A percentile compares a stretch with the other conserved stretches of the same genome.
Evolutionary conservation across 1,284 basidiomycete genomes (phyloP).

Genomic region (Cutaneotrichosporon cavernicola): DNA sequence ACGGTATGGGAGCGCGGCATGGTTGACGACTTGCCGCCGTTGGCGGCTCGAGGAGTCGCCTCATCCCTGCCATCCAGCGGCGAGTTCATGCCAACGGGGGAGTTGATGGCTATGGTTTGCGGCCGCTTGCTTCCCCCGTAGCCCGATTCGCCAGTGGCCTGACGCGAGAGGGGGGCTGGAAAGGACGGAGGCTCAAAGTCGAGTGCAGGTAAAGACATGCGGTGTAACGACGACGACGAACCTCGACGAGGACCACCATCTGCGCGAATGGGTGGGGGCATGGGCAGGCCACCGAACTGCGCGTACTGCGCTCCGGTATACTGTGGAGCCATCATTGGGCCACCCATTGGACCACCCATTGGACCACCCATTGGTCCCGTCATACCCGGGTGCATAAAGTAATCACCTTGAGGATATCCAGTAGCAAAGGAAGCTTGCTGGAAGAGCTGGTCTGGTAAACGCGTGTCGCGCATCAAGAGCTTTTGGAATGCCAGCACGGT

Average conservation of each 20-base stretch:
- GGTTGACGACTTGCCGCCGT: background rate
- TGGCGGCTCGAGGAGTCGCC: slow-evolving; percentile 1
- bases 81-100: slow-evolving; percentile 13
- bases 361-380: slow-evolving; percentile 1
- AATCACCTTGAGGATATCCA: slow-evolving; percentile 10
- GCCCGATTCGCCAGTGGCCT: slow-evolving; percentile 21
- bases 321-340: background rate
- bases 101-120: slow-evolving; percentile 11
- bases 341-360: slow-evolving; percentile 10
- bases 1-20: slow-evolving; percentile 44
- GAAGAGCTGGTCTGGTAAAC: slow-evolving; percentile 44
- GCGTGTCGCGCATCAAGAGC: slow-evolving; percentile 49
- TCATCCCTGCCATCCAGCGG: slow-evolving; percentile 2
- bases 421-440: slow-evolving; percentile 21
- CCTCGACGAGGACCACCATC: slow-evolving; percentile 13
- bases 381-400: slow-evolving; percentile 12
- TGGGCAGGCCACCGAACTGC: slow-evolving; percentile 22
- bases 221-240: slow-evolving; percentile 22
- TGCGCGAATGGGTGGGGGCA: slow-evolving; percentile 24
- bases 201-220: slow-evolving; percentile 18
- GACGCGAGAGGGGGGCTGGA: slow-evolving; percentile 22
- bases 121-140: slow-evolving; percentile 10
- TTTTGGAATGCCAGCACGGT: slow-evolving; percentile 53
- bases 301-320: slow-evolving; percentile 15
- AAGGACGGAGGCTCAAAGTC: slow-evolving; percentile 27